Evolutionary conservation across 2,329 filamentous ascomycete species (phyloP).

Genomic region (Fusarium austroafricanum): DNA sequence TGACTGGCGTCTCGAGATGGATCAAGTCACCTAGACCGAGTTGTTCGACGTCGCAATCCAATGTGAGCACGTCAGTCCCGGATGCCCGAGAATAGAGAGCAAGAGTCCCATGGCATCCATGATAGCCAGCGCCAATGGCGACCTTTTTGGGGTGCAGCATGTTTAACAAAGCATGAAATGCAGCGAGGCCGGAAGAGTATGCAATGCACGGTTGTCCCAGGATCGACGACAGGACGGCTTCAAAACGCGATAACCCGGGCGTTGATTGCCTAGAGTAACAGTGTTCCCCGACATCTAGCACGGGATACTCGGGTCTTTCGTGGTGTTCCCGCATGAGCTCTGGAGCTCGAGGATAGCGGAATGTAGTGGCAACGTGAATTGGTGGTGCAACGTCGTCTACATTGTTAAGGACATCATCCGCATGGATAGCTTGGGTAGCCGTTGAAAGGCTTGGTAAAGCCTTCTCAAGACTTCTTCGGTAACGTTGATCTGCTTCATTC

Average conservation of each 20-base stretch:
- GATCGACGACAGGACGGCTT: constrained; percentile 82
- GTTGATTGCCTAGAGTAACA: constrained; percentile 85
- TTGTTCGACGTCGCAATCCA: constrained; percentile 73
- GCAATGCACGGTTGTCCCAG: constrained; percentile 76
- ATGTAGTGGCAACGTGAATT: not conserved
- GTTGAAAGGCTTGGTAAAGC: not conserved
- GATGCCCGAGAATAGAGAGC: constrained; percentile 78
- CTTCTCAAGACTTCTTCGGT: not conserved
- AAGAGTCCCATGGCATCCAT: constrained; percentile 91
- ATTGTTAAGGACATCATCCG: not conserved
- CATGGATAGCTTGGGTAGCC: not conserved
- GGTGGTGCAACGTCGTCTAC: not conserved
- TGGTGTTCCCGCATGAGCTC: not conserved
- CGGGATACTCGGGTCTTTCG: not conserved
- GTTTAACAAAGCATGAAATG: constrained; percentile 89
- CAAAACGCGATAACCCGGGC: constrained; percentile 85
- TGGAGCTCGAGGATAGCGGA: not conserved
- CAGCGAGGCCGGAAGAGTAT: constrained; percentile 85
- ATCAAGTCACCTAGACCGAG: constrained; percentile 84
- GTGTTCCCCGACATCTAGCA: constrained; percentile 55
- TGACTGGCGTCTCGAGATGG: constrained; percentile 92
- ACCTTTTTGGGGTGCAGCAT: constrained; percentile 84
- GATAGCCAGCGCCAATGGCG: constrained; percentile 86
- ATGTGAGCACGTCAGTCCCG: constrained; percentile 75
- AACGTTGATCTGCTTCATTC: not conserved